Percentiles rank a stretch among this genome's conserved stretches.
Conservation (phyloP, 2,329 filamentous ascomycete species). For the Colletotrichum graminicola region DNA sequence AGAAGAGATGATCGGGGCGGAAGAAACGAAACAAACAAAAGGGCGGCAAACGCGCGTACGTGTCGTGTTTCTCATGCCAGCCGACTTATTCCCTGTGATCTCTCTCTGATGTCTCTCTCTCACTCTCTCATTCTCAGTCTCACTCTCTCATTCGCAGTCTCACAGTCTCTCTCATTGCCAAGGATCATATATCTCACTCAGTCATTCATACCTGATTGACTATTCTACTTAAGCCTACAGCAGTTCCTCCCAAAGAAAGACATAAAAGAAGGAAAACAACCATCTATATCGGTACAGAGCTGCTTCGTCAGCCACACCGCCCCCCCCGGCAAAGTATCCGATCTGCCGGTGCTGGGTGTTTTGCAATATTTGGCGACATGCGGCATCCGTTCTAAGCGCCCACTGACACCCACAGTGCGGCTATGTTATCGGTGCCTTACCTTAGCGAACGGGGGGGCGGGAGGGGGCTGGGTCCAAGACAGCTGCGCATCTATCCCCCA, state of each 20-base stretch:
- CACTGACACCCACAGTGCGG: constrained; percentile 17
- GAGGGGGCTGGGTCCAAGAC: constrained; percentile 28
- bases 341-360: neutral
- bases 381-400: constrained; percentile 28
- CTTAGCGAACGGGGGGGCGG: constrained; percentile 5
- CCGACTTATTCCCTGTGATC: too few relatives aligned
- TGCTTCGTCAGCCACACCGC: constrained; percentile 9
- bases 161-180: neutral
- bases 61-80: neutral
- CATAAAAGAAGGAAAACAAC: neutral
- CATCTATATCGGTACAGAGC: neutral
- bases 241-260: neutral
- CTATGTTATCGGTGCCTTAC: constrained; percentile 30
- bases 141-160: too few relatives aligned
- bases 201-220: neutral
- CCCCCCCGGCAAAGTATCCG: neutral
- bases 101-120: neutral
- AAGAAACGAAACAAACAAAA: neutral
- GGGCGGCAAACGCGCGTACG: too few relatives aligned
- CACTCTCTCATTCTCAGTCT: neutral
- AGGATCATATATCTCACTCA: neutral
- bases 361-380: neutral
- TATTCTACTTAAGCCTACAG: neutral
- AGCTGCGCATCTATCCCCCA: constrained; percentile 17
- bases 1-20: neutral